Evolutionary conservation across 192 early-diverging fungal species (phyloP), one percentile per base, ranked within the genome.

Genomic region (Linnemannia hyalina): DNA sequence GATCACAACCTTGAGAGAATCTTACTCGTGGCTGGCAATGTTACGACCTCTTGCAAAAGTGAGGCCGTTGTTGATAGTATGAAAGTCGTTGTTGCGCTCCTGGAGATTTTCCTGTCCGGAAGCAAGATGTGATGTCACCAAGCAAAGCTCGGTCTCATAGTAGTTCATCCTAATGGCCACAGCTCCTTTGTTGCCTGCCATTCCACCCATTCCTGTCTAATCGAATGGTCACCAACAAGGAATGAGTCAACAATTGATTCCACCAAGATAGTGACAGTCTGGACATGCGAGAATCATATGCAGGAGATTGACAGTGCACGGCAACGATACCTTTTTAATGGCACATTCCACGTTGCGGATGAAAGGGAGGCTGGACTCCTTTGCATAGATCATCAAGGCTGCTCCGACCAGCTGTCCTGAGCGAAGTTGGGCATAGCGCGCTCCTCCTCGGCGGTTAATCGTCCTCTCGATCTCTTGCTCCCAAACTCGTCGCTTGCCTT

Each of bases 181-280:
- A 2, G 95, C 97, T 44, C 98, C 98, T 91, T 99, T 99, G 90
- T 99, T 99, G 55, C 97, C 99, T 3, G 97, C 94, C 93, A 99
- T 97, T 9, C 99, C 99, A 26, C 93, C 93, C 63, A 99, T 88
- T 6, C 98, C 99, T 7, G 98, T 99, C 92, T 95, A 73, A n/a
- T 49, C 60, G 13, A 23, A 69, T 73, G 41, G 36, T 57, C 32
- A 77, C 22, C 69, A 38, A 65, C 36, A 49, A 47, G 29, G 38
- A 52, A 52, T 22, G 49, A 22, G 18, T 52, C 18, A 20, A 20
- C 5, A 18, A 52, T 52, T 18, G 6, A 18, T 6, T 18, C 49
- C 49, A 52, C 18, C 47, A 49, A 20, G 2, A 76, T 44, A 36
- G 40, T 6, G 10, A 15, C 68, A 41, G 38, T 73, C 35, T 75